Evolutionary conservation across 2,329 filamentous ascomycete genomes (phyloP).

Genomic region (Fusarium brevicatenulatum): DNA sequence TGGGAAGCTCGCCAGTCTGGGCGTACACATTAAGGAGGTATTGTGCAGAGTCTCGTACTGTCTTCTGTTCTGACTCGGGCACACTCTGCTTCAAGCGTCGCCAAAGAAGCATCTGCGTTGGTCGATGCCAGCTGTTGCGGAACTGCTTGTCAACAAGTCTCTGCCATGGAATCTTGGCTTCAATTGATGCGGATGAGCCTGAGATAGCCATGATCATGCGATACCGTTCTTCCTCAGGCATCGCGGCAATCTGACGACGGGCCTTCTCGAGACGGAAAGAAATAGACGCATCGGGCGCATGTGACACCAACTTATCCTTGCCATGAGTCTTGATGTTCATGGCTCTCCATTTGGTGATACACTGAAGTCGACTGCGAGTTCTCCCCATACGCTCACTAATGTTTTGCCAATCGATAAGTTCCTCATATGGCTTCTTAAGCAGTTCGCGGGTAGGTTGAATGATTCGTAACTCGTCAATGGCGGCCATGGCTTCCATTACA

Average conservation of each 20-base stretch:
- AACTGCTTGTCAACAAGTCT: constrained; percentile 55
- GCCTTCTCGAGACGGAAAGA: constrained; percentile 58
- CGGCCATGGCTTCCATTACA: constrained; percentile 63
- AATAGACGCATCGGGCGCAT: constrained; percentile 47
- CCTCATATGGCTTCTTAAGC: constrained; percentile 57
- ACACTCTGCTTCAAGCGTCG: constrained; percentile 51
- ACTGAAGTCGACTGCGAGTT: constrained; percentile 73
- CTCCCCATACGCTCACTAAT: constrained; percentile 71
- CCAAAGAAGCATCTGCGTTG: constrained; percentile 54
- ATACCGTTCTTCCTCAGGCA: constrained; percentile 58
- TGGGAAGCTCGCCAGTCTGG: constrained; percentile 48
- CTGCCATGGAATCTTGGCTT: constrained; percentile 62
- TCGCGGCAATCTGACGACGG: constrained; percentile 53
- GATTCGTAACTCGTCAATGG: constrained; percentile 55
- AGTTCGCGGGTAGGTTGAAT: constrained; percentile 47
- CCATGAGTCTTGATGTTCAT: constrained; percentile 51
- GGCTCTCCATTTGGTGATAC: constrained; percentile 72
- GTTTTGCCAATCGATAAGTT: constrained; percentile 71
- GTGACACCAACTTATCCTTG: constrained; percentile 48
- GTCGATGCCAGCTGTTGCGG: constrained; percentile 52
- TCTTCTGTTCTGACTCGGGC: constrained; percentile 46
- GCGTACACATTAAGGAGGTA: constrained; percentile 50
- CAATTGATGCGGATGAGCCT: constrained; percentile 52
- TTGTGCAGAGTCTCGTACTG: constrained; percentile 50
- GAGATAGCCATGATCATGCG: constrained; percentile 57